These are phyloP conservation scores for Ogataea pini DNA, from an alignment of 805 yeast genomes.

Conservation along the genomic window DNA sequence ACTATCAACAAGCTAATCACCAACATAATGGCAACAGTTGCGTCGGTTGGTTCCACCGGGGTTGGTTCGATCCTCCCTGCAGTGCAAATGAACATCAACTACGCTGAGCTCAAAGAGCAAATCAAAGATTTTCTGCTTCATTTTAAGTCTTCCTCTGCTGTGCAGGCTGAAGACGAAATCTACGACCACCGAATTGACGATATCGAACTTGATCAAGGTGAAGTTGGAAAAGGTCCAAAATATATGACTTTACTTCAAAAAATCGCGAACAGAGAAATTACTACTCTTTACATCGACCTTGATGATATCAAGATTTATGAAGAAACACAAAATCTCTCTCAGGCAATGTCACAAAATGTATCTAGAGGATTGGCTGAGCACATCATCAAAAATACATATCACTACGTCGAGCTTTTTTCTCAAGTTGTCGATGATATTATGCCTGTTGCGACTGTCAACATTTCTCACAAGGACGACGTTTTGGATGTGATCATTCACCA, in stretches of 20 bases:
- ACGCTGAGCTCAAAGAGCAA: conserved; percentile 57
- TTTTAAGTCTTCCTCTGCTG: conserved; percentile 48
- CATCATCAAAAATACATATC: conserved; percentile 72
- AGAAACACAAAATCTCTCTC: conserved; percentile 36
- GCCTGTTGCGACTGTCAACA: conserved; percentile 84
- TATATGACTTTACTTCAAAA: conserved; percentile 74
- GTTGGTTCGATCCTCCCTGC: conserved; percentile 29
- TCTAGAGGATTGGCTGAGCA: conserved; percentile 47
- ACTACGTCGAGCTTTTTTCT: conserved; percentile 77
- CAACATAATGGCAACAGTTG: conserved; percentile 27
- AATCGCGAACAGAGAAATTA: conserved; percentile 78
- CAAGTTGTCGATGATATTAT: conserved; percentile 73
- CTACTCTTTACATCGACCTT: conserved; percentile 70
- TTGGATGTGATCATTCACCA: conserved; percentile 91
- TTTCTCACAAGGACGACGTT: conserved; percentile 83
- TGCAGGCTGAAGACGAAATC: conserved; percentile 32
- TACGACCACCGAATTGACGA: conserved; percentile 39
- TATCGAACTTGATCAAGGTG: conserved; percentile 28
- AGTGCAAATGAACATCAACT: conserved; percentile 47
- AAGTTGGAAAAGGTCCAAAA: conserved; percentile 55
- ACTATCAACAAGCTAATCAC: not conserved
- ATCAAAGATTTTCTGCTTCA: conserved; percentile 68
- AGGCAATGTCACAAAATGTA: conserved; percentile 17
- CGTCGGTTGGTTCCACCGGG: conserved; percentile 20
- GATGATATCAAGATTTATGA: conserved; percentile 82